These are phyloP conservation scores for Daphne laureola DNA, from an alignment of 441 rosid species.

Conservation along the genomic window DNA sequence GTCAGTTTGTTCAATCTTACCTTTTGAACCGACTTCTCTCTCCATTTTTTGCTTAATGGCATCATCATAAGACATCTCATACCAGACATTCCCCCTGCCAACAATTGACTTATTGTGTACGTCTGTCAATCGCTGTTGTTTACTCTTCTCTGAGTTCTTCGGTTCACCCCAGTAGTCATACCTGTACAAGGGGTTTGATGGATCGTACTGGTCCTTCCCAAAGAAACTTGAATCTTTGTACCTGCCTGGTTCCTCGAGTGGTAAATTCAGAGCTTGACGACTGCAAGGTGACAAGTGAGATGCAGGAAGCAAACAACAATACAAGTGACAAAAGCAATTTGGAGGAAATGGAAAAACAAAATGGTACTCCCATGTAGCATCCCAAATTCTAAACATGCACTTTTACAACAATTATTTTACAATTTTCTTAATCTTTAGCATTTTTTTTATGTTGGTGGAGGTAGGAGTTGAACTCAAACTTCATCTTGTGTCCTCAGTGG, in stretches of 20 bases:
- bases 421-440: too few species aligned
- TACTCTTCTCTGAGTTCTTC: conserved; percentile 81
- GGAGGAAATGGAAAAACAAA: background rate
- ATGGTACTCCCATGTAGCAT: background rate
- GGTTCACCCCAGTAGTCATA: conserved; percentile 99
- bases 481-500: too few species aligned
- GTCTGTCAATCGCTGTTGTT: conserved; percentile 63
- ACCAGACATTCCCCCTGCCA: conserved; percentile 81
- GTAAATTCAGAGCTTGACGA: conserved; percentile 80
- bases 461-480: too few species aligned
- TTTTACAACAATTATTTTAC: too few species aligned
- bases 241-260: conserved; percentile 92
- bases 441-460: too few species aligned
- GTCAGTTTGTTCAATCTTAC: conserved; percentile 21
- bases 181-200: conserved; percentile 65
- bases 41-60: conserved; percentile 49
- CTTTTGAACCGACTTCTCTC: conserved; percentile 44
- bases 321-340: background rate
- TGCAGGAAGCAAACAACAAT: conserved; percentile 1
- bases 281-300: conserved; percentile 26
- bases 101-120: conserved; percentile 79
- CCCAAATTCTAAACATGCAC: background rate
- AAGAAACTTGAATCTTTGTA: conserved; percentile 74
- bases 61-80: conserved; percentile 81
- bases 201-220: conserved; percentile 84